These are phyloP conservation scores for Hypoxylon trugodes DNA, from an alignment of 495 filamentous ascomycete genomes.

Conservation along the genomic window DNA sequence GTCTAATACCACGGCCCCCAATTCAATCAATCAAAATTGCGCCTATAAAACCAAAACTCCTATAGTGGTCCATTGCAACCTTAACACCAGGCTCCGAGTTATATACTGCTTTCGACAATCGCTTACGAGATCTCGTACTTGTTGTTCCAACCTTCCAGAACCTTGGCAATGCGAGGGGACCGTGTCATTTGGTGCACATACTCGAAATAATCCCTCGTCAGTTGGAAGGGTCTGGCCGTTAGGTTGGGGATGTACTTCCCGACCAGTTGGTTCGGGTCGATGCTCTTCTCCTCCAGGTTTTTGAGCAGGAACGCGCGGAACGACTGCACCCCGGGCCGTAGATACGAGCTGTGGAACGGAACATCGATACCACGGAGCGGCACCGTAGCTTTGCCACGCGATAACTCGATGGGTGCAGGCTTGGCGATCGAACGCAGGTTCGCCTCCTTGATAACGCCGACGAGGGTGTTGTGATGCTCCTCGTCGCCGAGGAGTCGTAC, in stretches of 20 bases:
- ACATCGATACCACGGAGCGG: slow-evolving; percentile 91
- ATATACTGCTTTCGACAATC: slow-evolving; percentile 12
- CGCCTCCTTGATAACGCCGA: slow-evolving; percentile 71
- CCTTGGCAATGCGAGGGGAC: slow-evolving; percentile 84
- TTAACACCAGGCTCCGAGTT: slow-evolving; percentile 10
- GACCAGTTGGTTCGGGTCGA: slow-evolving; percentile 84
- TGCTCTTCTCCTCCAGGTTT: slow-evolving; percentile 89
- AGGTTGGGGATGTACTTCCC: slow-evolving; percentile 95
- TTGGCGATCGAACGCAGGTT: slow-evolving; percentile 80
- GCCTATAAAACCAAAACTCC: neutral
- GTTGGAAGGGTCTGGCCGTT: slow-evolving; percentile 79
- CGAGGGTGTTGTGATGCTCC: slow-evolving; percentile 67
- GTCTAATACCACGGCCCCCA: slow-evolving; percentile 19
- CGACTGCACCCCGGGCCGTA: slow-evolving; percentile 90
- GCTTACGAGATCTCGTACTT: slow-evolving; percentile 55
- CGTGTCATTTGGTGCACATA: slow-evolving; percentile 93
- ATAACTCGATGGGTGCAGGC: slow-evolving; percentile 76
- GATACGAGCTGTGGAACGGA: slow-evolving; percentile 89
- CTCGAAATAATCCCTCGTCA: slow-evolving; percentile 98
- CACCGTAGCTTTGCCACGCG: slow-evolving; percentile 88
- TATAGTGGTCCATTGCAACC: neutral
- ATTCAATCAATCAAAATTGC: no score
- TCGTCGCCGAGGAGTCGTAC: slow-evolving; percentile 69
- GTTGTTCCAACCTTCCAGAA: slow-evolving; percentile 81
- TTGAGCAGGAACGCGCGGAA: slow-evolving; percentile 90